Evolutionary conservation across 352 stramenopile species (phyloP), one percentile per base, ranked within the genome.

Genomic region (Globisporangium solare): DNA sequence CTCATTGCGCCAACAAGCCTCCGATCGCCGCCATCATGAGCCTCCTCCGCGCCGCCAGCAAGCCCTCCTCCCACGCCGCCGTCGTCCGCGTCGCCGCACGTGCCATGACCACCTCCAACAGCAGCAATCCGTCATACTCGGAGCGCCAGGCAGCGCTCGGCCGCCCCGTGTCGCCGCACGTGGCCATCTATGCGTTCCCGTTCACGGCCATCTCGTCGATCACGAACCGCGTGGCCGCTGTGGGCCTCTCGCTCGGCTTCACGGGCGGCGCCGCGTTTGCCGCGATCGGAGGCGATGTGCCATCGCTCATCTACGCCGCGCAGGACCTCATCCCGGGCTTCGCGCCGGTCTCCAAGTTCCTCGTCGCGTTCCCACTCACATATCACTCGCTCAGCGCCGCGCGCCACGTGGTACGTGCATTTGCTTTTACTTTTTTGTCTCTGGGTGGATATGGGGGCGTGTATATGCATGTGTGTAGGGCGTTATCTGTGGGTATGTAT

Each of bases 171-270:
- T 98, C 89, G 52, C 97, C 97, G n/a, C 92, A 98, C 70, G 93
- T 99, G 41, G 95, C 83, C 47, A 96, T 98, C 67, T 99, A 99
- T 79, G 78, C 86, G 50, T 98, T 98, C 64, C 95, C 96, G 5
- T 70, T 97, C 17, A 84, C 78, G 21, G 96, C 95, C 35, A 60
- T 98, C n/a, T 85, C 88, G 31, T 98, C 88, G 32, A 97, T 99
- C 73, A 92, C 88, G 22, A 98, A 97, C 67, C 93, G 96, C 48
- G 77, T 97, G 47, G 96, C 92, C 11, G 93, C 87, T 37, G 71
- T 96, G 17, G 72, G 71, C 31, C 79, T 99, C 46, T 81, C 85
- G 7, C 72, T 92, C 27, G 95, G 94, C 39, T 83, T 89, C 57
- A 74, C 74, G 15, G 79, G 81, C 20, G 67, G 89, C 27, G 89